These are phyloP conservation scores for Ceratocystis destructans DNA, from an alignment of 2,329 filamentous ascomycete species.

Conservation along the genomic window DNA sequence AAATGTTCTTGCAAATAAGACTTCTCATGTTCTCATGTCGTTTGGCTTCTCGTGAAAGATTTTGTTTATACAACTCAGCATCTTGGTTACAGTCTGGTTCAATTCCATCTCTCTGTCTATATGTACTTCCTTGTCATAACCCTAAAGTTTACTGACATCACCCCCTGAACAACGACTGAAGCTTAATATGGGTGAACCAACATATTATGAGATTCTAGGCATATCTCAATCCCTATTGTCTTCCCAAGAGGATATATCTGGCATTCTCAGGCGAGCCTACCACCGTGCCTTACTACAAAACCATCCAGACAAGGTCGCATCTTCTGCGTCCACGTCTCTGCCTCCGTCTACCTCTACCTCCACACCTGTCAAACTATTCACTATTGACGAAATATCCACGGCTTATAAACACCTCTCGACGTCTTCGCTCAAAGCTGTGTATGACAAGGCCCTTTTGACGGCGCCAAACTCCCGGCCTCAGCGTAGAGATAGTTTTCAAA, in stretches of 20 bases:
- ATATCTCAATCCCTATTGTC: constrained; percentile 38
- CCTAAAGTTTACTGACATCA: not conserved
- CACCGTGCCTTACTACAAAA: constrained; percentile 49
- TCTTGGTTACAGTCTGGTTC: not conserved
- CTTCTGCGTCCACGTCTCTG: not conserved
- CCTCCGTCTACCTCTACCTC: not conserved
- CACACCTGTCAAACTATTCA: constrained; percentile 27
- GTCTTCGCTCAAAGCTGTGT: constrained; percentile 35
- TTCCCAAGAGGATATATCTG: constrained; percentile 30
- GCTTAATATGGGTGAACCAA: constrained; percentile 25
- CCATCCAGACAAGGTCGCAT: constrained; percentile 45
- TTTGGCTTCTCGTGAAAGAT: not conserved
- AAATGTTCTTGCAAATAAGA: not conserved
- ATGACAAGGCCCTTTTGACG: constrained; percentile 38
- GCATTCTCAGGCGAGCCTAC: constrained; percentile 49
- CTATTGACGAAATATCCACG: constrained; percentile 49
- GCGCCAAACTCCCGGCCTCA: constrained; percentile 17
- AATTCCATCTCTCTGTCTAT: not conserved
- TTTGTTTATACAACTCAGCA: not conserved
- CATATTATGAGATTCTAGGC: constrained; percentile 48
- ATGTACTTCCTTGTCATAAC: not conserved
- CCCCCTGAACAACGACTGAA: not conserved
- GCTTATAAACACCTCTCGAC: constrained; percentile 46
- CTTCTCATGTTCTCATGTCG: not conserved
- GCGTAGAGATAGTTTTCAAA: constrained; percentile 36